Base-by-base conservation (phyloP, 2,329 filamentous ascomycete genomes). In the Diaporthe sp. region DNA sequence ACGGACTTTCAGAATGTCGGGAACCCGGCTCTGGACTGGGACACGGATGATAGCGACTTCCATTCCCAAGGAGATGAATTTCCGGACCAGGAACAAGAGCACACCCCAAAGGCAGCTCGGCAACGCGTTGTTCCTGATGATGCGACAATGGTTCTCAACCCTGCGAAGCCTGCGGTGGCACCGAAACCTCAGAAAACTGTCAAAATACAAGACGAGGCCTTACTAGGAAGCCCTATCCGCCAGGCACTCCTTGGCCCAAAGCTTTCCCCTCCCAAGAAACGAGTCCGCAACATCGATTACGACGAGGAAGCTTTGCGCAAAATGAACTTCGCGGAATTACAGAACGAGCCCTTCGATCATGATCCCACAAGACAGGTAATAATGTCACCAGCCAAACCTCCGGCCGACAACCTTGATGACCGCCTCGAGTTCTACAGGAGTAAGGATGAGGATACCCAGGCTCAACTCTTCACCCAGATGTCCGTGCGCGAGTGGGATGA, bases 401-500 rank as follows among this genome's bases (percentile, higher is more conserved):
- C 79, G 3, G 85, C 85, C 25, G 85, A 84, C 49, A 85, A 86
- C 39, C 81, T 91, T 7, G 82, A 86, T 10, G 84, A 87, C 13
- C 89, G 88, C 76, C 84, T 92, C 17, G 82, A 85, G 57, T 87
- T 90, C 78, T 89, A 86, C 80, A 87, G 87, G 76, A 83, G 82
- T 72, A 85, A 87, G 73, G 83, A 84, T 12, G 86, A 87, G 67
- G 77, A 76, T 37, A 76, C 78, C 37, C 88, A 90, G 79, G 84
- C 83, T 44, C 81, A 85, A 0, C 88, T 92, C 72, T 91, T 92
- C 79, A 85, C 84, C 3, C 85, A 85, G 71, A 88, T 92, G 86
- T 82, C 87, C 1, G 84, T 91, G 20, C 83, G 86, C 22, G 90
- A 92, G 72, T 92, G 90, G 90, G 90, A 92, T 78, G 84, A 86